Conservation (phyloP, 306 rosid species). For the Vicia villosa region DNA sequence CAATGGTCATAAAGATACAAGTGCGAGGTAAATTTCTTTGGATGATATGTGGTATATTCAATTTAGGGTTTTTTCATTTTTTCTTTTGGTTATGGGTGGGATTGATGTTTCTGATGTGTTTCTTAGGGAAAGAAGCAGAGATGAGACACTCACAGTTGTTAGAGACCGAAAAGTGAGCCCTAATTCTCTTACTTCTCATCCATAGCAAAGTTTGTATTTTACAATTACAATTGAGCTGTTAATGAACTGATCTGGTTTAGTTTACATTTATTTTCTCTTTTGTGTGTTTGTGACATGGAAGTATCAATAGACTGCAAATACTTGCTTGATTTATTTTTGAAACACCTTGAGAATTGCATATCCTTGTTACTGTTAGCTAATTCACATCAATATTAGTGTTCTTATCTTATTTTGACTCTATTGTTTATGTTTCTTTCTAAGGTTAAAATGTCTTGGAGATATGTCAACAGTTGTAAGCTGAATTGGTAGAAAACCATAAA, state of each 20-base stretch:
- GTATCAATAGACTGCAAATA: slow-evolving; percentile 11
- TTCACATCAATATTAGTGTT: too few species aligned
- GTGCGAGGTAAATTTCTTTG: slow-evolving; percentile 53
- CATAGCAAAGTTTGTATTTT: neutral
- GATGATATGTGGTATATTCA: neutral
- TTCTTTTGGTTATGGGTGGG: slow-evolving; percentile 21
- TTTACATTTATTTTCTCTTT: slow-evolving; percentile 5
- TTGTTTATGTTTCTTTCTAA: neutral
- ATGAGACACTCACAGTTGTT: slow-evolving; percentile 46
- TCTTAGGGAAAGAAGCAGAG: slow-evolving; percentile 64
- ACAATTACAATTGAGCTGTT: neutral
- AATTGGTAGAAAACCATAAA: neutral
- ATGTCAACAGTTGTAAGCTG: neutral
- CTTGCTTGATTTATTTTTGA: slow-evolving; percentile 6
- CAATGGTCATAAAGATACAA: slow-evolving; percentile 61
- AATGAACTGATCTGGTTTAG: slow-evolving; percentile 7
- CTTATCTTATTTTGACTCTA: neutral
- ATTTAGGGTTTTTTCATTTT: neutral
- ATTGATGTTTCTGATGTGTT: slow-evolving; percentile 28
- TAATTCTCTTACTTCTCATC: slow-evolving; percentile 20
- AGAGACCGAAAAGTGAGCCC: slow-evolving; percentile 72
- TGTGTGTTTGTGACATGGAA: neutral
- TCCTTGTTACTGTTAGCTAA: neutral
- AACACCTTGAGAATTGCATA: slow-evolving; percentile 1
- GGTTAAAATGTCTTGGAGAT: slow-evolving; percentile 10